Percentiles rank a stretch among this genome's conserved stretches.
phyloP scores from a whole-genome alignment of 1,139 yeast genomes.

The Kazachstania sp. region DNA sequence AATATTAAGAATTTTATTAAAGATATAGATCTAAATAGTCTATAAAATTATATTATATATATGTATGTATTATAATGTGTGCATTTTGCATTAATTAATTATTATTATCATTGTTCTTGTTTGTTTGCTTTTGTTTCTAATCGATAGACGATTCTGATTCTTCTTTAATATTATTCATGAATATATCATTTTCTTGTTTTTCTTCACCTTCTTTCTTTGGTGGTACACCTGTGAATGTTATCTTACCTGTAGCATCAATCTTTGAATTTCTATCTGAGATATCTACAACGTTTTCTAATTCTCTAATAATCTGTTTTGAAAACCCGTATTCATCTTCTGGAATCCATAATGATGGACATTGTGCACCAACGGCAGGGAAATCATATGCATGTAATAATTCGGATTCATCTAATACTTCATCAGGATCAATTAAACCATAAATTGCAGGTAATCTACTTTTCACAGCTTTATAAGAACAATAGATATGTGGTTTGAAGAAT shows the following conservation, averaged over 20 bases:
- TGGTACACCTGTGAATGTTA: slow-evolving; percentile 50
- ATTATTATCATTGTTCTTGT: no score
- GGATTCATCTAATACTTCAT: slow-evolving; percentile 30
- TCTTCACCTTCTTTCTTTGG: slow-evolving; percentile 34
- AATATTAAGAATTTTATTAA: neutral
- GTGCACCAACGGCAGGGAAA: slow-evolving; percentile 60
- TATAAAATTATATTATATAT: neutral
- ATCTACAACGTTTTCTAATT: slow-evolving; percentile 40
- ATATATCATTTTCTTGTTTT: neutral
- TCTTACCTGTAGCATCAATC: slow-evolving; percentile 51
- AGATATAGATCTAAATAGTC: neutral
- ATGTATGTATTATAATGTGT: neutral
- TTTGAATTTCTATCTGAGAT: slow-evolving; percentile 62
- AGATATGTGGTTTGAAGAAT: slow-evolving; percentile 60
- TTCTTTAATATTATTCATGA: neutral
- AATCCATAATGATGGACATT: slow-evolving; percentile 75
- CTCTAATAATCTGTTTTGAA: slow-evolving; percentile 49
- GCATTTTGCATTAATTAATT: neutral
- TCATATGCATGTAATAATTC: slow-evolving; percentile 51
- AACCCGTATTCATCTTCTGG: slow-evolving; percentile 81
- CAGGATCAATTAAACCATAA: slow-evolving; percentile 36
- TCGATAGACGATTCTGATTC: neutral
- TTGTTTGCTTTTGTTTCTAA: neutral
- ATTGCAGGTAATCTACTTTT: slow-evolving; percentile 48
- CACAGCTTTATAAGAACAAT: slow-evolving; percentile 46